These are phyloP conservation scores for Tuber microsphaerosporum DNA, from an alignment of 495 filamentous ascomycete genomes.

Conservation along the genomic window DNA sequence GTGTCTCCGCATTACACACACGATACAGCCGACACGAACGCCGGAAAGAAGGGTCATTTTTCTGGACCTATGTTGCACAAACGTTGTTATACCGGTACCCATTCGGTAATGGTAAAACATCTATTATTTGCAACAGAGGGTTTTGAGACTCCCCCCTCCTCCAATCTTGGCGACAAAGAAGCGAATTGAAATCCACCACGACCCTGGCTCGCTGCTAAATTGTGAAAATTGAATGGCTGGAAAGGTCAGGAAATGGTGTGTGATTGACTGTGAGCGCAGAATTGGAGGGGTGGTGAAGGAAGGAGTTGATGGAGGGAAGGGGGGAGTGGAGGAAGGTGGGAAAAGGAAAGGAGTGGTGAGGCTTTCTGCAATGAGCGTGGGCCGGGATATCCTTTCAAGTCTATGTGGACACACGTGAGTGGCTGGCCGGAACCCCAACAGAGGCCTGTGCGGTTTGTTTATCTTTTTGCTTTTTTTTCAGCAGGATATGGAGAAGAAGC, in stretches of 20 bases:
- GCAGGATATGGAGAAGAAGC: slow-evolving; percentile 12
- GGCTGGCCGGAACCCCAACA: slow-evolving; percentile 16
- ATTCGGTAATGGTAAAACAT: slow-evolving; percentile 26
- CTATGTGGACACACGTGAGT: slow-evolving; percentile 32
- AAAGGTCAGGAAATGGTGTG: not conserved
- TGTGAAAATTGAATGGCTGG: slow-evolving; percentile 19
- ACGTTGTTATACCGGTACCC: not conserved
- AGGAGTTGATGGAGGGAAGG: not conserved
- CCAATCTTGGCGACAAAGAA: slow-evolving; percentile 4
- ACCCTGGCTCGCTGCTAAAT: slow-evolving; percentile 21
- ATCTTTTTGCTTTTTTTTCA: slow-evolving; percentile 8
- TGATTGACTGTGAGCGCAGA: slow-evolving; percentile 11
- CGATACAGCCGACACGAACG: not conserved
- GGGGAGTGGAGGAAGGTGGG: not conserved
- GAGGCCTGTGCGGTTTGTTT: slow-evolving; percentile 27
- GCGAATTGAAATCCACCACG: slow-evolving; percentile 32
- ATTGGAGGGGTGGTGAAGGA: not conserved
- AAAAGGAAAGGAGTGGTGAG: slow-evolving; percentile 1
- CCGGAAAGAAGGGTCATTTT: not conserved
- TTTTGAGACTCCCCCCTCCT: slow-evolving; percentile 3
- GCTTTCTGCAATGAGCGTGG: slow-evolving; percentile 8
- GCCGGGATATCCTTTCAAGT: slow-evolving; percentile 12
- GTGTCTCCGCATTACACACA: not conserved
- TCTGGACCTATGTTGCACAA: not conserved
- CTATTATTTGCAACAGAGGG: slow-evolving; percentile 18